phyloP scores from a whole-genome alignment of 2,329 filamentous ascomycete genomes.

The Dothideomycetes sp. region DNA sequence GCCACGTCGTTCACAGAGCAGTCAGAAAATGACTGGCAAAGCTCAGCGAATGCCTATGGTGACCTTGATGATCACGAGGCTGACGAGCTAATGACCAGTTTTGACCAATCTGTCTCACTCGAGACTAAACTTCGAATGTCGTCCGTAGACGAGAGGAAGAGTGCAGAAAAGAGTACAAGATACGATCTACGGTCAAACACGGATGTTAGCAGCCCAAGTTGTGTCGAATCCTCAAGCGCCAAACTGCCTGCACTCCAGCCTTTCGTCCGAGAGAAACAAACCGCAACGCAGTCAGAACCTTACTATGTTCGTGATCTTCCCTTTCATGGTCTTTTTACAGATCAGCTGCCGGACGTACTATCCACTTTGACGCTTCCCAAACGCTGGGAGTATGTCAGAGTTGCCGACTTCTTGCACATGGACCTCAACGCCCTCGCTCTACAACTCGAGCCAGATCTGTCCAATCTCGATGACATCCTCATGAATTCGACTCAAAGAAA shows the following conservation, averaged over 20 bases:
- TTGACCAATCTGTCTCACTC: background rate
- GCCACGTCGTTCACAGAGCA: background rate
- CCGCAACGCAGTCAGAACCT: background rate
- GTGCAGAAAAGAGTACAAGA: too few species aligned
- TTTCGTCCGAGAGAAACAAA: too few species aligned
- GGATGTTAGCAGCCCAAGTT: too few species aligned
- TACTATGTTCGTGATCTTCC: background rate
- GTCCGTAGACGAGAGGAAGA: too few species aligned
- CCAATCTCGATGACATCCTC: background rate
- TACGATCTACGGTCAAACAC: too few species aligned
- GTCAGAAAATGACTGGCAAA: background rate
- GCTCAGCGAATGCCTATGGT: conserved; percentile 1
- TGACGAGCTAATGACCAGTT: background rate
- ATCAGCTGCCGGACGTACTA: background rate
- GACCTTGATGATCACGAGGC: background rate
- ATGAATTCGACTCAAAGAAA: background rate
- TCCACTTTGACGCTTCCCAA: background rate
- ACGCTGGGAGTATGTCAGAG: conserved; percentile 5
- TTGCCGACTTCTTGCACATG: background rate
- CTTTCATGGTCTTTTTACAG: background rate
- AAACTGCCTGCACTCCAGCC: too few species aligned
- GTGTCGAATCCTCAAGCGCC: too few species aligned
- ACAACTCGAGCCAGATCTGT: background rate
- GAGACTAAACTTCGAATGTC: background rate
- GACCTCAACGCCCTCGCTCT: background rate